Conservation (phyloP, 1,139 yeast genomes). For the Debaryomyces psychrophilus region DNA sequence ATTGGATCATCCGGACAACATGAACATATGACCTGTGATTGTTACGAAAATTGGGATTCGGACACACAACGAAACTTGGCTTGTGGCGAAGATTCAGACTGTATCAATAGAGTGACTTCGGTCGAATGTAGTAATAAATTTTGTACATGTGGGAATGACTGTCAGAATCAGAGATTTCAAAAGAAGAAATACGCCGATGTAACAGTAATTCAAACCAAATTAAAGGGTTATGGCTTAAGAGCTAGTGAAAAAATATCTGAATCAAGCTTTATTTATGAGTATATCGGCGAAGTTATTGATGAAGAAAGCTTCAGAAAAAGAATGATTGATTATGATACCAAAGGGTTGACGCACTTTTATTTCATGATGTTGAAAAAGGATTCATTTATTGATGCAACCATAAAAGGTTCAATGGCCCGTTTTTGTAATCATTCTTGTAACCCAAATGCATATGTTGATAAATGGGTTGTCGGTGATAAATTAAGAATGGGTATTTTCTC, state of each 20-base stretch:
- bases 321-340: constrained; percentile 71
- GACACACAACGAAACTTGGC: constrained; percentile 54
- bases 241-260: constrained; percentile 63
- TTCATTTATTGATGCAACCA: constrained; percentile 92
- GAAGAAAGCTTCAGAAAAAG: constrained; percentile 71
- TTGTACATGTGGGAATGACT: constrained; percentile 74
- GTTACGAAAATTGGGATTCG: constrained; percentile 55
- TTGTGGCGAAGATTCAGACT: constrained; percentile 84
- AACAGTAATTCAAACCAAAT: constrained; percentile 76
- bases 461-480: constrained; percentile 94
- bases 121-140: constrained; percentile 85
- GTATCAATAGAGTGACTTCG: constrained; percentile 89
- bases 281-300: constrained; percentile 91
- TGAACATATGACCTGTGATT: constrained; percentile 89
- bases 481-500: constrained; percentile 95
- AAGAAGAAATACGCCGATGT: constrained; percentile 69
- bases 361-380: constrained; percentile 96
- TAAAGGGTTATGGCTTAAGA: constrained; percentile 88
- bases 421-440: constrained; percentile 94
- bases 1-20: constrained; percentile 70
- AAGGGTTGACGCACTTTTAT: constrained; percentile 83
- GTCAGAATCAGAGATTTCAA: constrained; percentile 90
- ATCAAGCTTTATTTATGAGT: constrained; percentile 80
- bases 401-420: constrained; percentile 83
- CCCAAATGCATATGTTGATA: constrained; percentile 93